These are phyloP conservation scores for Aspergillus oerlinghausenensis DNA, from an alignment of 2,329 filamentous ascomycete genomes.

Conservation along the genomic window DNA sequence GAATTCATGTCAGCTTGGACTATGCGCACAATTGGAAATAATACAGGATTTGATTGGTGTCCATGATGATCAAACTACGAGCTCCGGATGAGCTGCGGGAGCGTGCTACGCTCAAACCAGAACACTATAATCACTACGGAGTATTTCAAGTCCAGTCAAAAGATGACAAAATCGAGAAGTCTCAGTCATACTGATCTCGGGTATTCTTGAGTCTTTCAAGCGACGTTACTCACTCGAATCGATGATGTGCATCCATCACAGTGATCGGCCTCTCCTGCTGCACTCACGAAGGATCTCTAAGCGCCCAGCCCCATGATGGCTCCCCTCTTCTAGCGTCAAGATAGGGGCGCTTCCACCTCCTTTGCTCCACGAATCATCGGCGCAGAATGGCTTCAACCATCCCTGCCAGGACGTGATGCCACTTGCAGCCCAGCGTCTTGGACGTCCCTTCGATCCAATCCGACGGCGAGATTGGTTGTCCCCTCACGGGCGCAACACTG, in stretches of 20 bases:
- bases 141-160: not conserved
- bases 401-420: slow-evolving; percentile 23
- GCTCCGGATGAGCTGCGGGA: too few relatives aligned
- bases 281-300: slow-evolving; percentile 13
- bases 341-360: slow-evolving; percentile 27
- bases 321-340: slow-evolving; percentile 22
- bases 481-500: slow-evolving; percentile 5
- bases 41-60: too few relatives aligned
- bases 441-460: slow-evolving; percentile 5
- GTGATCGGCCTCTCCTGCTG: slow-evolving; percentile 1
- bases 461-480: not conserved
- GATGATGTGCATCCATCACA: not conserved
- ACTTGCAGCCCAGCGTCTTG: slow-evolving; percentile 26
- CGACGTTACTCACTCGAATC: too few relatives aligned
- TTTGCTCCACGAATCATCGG: slow-evolving; percentile 23
- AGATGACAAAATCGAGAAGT: not conserved
- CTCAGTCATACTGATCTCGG: not conserved
- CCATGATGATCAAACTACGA: not conserved
- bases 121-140: too few relatives aligned
- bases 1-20: not conserved
- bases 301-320: slow-evolving; percentile 18
- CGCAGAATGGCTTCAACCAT: not conserved
- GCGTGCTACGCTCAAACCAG: not conserved
- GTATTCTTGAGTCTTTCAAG: not conserved
- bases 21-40: not conserved